phyloP scores from a whole-genome alignment of 192 early-diverging fungal species.

The Helicostylum pulchrum region DNA sequence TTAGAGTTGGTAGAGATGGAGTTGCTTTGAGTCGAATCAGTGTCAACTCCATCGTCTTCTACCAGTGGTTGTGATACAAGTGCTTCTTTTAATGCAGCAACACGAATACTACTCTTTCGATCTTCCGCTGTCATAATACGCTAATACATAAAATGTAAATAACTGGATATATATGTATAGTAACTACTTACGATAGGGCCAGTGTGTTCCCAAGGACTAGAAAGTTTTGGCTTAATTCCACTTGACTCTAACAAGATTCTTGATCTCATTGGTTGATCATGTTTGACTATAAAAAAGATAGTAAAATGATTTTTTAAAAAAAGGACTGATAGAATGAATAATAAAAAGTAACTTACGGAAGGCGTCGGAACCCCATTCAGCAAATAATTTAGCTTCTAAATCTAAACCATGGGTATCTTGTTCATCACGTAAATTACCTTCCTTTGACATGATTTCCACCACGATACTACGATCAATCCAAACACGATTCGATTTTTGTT shows the following conservation, averaged over 20 bases:
- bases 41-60: not conserved
- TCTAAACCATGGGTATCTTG: constrained; percentile 33
- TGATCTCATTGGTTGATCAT: not conserved
- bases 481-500: not conserved
- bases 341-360: constrained; percentile 16
- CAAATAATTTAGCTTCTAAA: constrained; percentile 32
- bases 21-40: constrained; percentile 15
- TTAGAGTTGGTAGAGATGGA: not conserved
- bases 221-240: constrained; percentile 23
- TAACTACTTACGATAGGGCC: constrained; percentile 15
- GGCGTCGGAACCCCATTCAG: constrained; percentile 30
- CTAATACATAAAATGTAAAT: not conserved
- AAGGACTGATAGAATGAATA: too few species aligned
- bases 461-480: constrained; percentile 23
- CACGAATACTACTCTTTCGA: constrained; percentile 10
- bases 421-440: constrained; percentile 19
- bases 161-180: not conserved
- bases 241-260: constrained; percentile 4
- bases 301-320: not conserved
- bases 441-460: constrained; percentile 24
- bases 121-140: not conserved
- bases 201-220: constrained; percentile 22
- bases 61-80: not conserved
- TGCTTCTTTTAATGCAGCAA: constrained; percentile 15
- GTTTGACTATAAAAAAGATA: constrained; percentile 7